Percentiles rank a stretch among this genome's conserved stretches.
Conservation (phyloP, 805 yeast species). For the Myxozyma neotropica region DNA sequence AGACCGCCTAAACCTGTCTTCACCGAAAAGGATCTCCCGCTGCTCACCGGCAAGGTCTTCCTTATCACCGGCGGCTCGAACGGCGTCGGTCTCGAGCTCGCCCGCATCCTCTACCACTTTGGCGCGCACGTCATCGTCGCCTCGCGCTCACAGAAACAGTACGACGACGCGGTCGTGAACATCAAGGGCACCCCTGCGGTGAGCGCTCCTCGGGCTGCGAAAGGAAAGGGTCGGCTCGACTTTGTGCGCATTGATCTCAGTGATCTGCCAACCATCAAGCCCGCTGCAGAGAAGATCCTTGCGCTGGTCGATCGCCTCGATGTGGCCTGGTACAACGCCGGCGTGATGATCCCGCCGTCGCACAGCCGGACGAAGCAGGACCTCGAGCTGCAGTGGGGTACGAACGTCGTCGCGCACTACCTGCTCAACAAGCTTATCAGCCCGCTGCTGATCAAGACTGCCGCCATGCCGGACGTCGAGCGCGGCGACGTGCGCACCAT, state of each 20-base stretch:
- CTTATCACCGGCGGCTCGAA: slow-evolving; percentile 19
- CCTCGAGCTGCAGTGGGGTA: slow-evolving; percentile 50
- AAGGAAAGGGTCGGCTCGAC: slow-evolving; percentile 6
- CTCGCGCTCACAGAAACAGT: slow-evolving; percentile 5
- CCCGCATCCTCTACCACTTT: slow-evolving; percentile 1
- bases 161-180: slow-evolving; percentile 4
- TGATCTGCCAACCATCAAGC: slow-evolving; percentile 42
- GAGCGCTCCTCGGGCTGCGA: not conserved
- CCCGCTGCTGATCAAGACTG: slow-evolving; percentile 46
- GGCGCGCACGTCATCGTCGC: slow-evolving; percentile 10
- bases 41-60: not conserved
- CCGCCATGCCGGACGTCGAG: slow-evolving; percentile 33
- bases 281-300: slow-evolving; percentile 43
- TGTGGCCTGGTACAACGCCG: slow-evolving; percentile 45
- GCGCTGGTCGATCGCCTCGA: slow-evolving; percentile 40
- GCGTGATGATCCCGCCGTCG: slow-evolving; percentile 7
- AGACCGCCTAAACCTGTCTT: slow-evolving; percentile 2
- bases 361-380: slow-evolving; percentile 47
- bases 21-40: slow-evolving; percentile 3
- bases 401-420: slow-evolving; percentile 51
- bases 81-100: slow-evolving; percentile 20
- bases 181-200: not conserved
- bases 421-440: slow-evolving; percentile 46
- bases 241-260: slow-evolving; percentile 15
- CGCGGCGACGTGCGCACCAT: slow-evolving; percentile 44